Evolutionary conservation across 2,329 filamentous ascomycete genomes (phyloP).

Genomic region (Myriosclerotinia curreyana): DNA sequence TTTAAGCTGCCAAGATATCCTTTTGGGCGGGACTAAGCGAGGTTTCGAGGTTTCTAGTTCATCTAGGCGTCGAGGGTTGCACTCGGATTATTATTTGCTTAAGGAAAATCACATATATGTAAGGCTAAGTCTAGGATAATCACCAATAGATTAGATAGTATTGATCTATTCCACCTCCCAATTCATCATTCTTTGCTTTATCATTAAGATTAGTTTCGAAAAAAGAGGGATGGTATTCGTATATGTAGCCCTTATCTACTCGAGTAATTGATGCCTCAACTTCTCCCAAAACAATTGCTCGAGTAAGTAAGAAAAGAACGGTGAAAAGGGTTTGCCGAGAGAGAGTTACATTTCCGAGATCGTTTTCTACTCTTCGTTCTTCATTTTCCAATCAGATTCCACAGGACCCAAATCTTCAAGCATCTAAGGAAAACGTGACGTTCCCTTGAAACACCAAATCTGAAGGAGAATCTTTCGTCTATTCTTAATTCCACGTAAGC

Average conservation of each 20-base stretch:
- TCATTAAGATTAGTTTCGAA: neutral
- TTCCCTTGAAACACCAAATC: neutral
- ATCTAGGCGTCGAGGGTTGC: neutral
- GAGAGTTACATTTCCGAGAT: neutral
- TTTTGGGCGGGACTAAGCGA: constrained; percentile 11
- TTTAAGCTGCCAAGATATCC: constrained; percentile 1
- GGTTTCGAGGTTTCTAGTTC: neutral
- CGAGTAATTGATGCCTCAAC: too few relatives aligned
- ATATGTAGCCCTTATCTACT: neutral
- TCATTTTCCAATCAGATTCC: neutral
- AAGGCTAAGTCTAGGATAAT: neutral
- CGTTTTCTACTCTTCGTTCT: neutral
- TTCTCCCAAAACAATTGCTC: neutral
- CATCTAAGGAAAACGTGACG: constrained; percentile 11
- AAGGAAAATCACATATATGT: constrained; percentile 11
- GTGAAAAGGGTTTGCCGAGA: neutral
- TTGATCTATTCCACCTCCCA: neutral
- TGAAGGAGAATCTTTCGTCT: neutral
- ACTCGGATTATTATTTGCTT: too few relatives aligned
- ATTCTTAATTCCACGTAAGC: neutral
- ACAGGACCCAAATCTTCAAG: neutral
- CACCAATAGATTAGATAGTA: neutral
- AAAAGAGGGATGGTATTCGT: neutral
- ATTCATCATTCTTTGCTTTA: neutral
- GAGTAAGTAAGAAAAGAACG: neutral